These are phyloP conservation scores for Hypholoma fasciculare DNA, from an alignment of 768 basidiomycete genomes.

Conservation along the genomic window DNA sequence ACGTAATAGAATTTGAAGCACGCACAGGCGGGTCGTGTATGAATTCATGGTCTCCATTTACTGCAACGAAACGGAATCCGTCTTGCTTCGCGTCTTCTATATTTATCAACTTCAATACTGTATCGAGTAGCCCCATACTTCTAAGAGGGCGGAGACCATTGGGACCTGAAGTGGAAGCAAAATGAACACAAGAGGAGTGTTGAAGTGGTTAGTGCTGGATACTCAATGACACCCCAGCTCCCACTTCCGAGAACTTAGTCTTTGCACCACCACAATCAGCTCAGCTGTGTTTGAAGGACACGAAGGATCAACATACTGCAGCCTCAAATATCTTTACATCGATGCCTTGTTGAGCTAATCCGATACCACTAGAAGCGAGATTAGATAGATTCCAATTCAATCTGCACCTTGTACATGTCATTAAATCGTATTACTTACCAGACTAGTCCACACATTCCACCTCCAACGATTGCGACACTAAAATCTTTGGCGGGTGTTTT, in stretches of 20 bases:
- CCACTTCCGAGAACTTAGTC: constrained; percentile 49
- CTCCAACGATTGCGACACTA: constrained; percentile 51
- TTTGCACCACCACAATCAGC: constrained; percentile 12
- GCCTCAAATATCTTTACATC: constrained; percentile 53
- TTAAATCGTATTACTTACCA: constrained; percentile 21
- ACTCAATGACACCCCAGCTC: constrained; percentile 42
- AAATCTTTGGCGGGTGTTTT: constrained; percentile 32
- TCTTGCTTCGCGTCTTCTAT: constrained; percentile 27
- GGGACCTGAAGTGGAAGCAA: constrained; percentile 30
- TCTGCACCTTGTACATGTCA: neutral
- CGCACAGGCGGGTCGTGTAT: constrained; percentile 39
- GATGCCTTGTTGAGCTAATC: constrained; percentile 39
- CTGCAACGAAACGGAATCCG: constrained; percentile 40
- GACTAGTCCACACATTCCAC: constrained; percentile 53
- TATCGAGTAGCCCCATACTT: constrained; percentile 42
- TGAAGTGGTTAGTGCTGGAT: neutral
- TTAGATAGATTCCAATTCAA: neutral
- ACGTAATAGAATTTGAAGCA: neutral
- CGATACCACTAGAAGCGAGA: constrained; percentile 31
- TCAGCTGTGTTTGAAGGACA: neutral
- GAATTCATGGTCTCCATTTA: constrained; percentile 36
- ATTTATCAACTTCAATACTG: constrained; percentile 34
- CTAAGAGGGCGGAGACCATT: constrained; percentile 46
- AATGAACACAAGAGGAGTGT: neutral
- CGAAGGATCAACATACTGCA: constrained; percentile 30